Base-by-base conservation (phyloP, 345 rosid species). In the Aurinia saxatilis region DNA sequence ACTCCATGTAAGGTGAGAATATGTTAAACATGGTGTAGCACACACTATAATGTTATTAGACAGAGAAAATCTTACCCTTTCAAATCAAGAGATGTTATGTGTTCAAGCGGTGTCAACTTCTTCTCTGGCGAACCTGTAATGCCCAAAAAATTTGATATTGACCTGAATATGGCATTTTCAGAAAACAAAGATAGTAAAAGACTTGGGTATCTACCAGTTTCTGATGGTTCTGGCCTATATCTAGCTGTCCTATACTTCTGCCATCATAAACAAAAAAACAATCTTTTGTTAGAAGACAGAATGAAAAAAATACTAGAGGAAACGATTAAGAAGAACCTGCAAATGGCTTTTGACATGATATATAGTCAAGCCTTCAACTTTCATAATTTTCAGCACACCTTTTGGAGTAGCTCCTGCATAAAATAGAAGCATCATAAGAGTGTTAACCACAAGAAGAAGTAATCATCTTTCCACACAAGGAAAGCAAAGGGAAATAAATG, bases 291-390 rank as follows among this genome's bases (percentile, higher is more conserved):
- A 34, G 13, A 47, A 40, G 36, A 63, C 16, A 10, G n/a, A 3
- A 30, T 4, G 35, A 57, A 57, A 56, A 25, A 18, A 40, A 57
- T 25, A 47, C 10, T 1, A 5, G 9, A 57, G 46, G 6, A 8
- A 71, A 5, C 57, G 0, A 60, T 8, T 38, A 57, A 37, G 16
- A 63, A 36, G 47, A 50, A 87, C 99, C 88, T 93, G 99, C 71
- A 93, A 75, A 78, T 93, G 99, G 79, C 99, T 93, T 84, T 93
- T 93, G 60, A 93, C 96, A 72, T 93, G 96, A 80, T 93, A 93
- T 65, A 93, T 93, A 29, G 99, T 93, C 70, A 93, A 76, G 65
- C 87, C 81, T 74, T 82, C 84, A 25, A 84, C 91, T 62, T 89
- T 85, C 96, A 93, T 93, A 40, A 79, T 81, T 76, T 81, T 93